Conservation (phyloP, 2,329 filamentous ascomycete species). For the Ceratocystis colombiana region DNA sequence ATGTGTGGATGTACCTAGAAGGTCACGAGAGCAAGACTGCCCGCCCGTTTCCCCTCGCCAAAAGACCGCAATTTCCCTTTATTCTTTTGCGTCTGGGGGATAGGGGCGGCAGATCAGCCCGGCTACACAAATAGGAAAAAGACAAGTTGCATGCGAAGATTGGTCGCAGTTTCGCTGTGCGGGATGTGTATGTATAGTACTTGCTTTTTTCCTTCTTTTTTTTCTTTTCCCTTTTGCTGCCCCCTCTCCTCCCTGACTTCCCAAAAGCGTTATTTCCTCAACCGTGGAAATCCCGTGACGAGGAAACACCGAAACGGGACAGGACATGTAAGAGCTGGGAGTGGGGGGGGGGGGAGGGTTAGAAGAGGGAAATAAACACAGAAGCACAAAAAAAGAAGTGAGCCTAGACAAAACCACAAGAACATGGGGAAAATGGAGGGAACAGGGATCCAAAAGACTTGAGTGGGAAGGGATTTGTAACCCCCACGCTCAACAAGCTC, state of each 20-base stretch:
- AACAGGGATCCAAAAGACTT: neutral
- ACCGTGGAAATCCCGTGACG: neutral
- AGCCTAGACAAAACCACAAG: neutral
- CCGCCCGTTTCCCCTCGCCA: too few relatives aligned
- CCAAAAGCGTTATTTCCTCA: constrained; percentile 3
- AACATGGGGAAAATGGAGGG: neutral
- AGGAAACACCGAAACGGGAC: neutral
- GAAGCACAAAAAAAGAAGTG: neutral
- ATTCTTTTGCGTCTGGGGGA: too few relatives aligned
- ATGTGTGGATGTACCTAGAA: too few relatives aligned
- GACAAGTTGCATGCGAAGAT: too few relatives aligned
- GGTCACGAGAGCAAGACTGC: too few relatives aligned
- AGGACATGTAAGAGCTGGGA: neutral
- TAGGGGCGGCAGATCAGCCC: too few relatives aligned
- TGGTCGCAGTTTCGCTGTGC: too few relatives aligned
- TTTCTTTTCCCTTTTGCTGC: too few relatives aligned
- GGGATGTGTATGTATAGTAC: too few relatives aligned
- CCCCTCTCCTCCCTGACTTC: neutral
- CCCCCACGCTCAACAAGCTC: constrained; percentile 1
- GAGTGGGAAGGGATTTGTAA: neutral
- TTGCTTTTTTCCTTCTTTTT: too few relatives aligned
- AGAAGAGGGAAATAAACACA: neutral
- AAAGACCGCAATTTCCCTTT: too few relatives aligned
- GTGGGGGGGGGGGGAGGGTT: neutral
- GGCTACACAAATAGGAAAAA: too few relatives aligned